Evolutionary conservation across 2,329 filamentous ascomycete species (phyloP).

Genomic region (Gnomoniopsis sp.): DNA sequence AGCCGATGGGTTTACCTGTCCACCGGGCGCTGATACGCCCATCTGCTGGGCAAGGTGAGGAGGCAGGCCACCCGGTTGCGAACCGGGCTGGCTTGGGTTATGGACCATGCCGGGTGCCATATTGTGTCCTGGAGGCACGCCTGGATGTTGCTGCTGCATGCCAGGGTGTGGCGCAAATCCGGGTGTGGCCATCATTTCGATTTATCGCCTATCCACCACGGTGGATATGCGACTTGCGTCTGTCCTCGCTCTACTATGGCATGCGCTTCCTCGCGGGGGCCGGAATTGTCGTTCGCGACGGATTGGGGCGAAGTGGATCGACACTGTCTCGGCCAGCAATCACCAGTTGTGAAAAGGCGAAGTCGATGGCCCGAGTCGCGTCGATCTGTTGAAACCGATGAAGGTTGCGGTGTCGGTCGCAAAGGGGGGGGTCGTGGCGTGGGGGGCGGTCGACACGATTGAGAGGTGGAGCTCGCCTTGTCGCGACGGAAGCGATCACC

Average conservation of each 20-base stretch:
- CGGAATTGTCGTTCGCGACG: not conserved
- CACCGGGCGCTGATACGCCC: conserved; percentile 68
- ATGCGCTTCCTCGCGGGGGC: conserved; percentile 33
- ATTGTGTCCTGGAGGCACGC: conserved; percentile 62
- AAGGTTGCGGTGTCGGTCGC: conserved; percentile 14
- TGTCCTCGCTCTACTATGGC: conserved; percentile 41
- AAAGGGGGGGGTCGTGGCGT: conserved; percentile 12
- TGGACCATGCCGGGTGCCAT: conserved; percentile 62
- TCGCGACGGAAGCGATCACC: conserved; percentile 15
- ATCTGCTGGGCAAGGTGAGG: conserved; percentile 68
- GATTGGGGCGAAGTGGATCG: conserved; percentile 1
- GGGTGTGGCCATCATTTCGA: conserved; percentile 66
- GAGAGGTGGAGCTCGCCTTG: conserved; percentile 1
- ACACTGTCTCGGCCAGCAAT: not conserved
- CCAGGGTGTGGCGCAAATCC: conserved; percentile 65
- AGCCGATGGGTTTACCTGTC: conserved; percentile 67
- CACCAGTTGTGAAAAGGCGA: conserved; percentile 9
- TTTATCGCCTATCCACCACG: conserved; percentile 52
- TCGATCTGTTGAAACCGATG: conserved; percentile 11
- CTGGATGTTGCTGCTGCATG: conserved; percentile 65
- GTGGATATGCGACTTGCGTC: conserved; percentile 55
- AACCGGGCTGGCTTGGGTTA: conserved; percentile 67
- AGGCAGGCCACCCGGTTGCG: conserved; percentile 60
- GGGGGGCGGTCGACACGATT: conserved; percentile 7
- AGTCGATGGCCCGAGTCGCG: conserved; percentile 9